Base-by-base conservation (phyloP, 2,329 filamentous ascomycete genomes). In the Scolecobasidium constrictum region DNA sequence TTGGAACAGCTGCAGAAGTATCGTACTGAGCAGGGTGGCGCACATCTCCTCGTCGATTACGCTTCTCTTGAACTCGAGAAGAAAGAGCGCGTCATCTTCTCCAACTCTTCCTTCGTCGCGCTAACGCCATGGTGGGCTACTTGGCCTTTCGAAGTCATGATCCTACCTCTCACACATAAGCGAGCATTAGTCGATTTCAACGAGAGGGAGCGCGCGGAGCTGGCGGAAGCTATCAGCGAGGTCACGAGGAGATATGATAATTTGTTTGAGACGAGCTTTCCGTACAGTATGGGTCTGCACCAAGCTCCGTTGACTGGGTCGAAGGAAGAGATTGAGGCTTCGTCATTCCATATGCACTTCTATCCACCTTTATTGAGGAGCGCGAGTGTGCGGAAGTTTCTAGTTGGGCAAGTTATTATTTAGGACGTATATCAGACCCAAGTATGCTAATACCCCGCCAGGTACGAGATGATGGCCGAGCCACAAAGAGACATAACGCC, bases 401-500 rank as follows among this genome's bases (percentile, higher is more conserved):
- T 96, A 41, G 92, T 98, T 23, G 92, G 92, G 49, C 72, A 56
- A 52, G 66, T 60, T n/a, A n/a, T n/a, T n/a, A n/a, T n/a, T n/a
- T n/a, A n/a, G n/a, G n/a, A n/a, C n/a, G 39, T 38, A n/a, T n/a
- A n/a, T n/a, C n/a, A n/a, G n/a, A n/a, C n/a, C n/a, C n/a, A n/a
- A n/a, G n/a, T n/a, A n/a, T n/a, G n/a, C n/a, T n/a, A n/a, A n/a
- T n/a, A n/a, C n/a, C n/a, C n/a, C n/a, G 48, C 4, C 13, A 69
- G 67, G 0, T 96, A 94, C 59, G 92, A 98, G 65, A 73, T 98
- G 65, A 78, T 98, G 77, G 92, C 85, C 2, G 92, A 98, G 66
- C 90, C 92, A n/a, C 92, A 98, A 64, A 77, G 92, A 46, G 92
- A 98, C 59, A 96, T 98, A 54, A 98, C 92, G 0, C 90, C 92